These are phyloP conservation scores for Phytophthora pisi DNA, from an alignment of 352 stramenopile genomes.

Conservation along the genomic window DNA sequence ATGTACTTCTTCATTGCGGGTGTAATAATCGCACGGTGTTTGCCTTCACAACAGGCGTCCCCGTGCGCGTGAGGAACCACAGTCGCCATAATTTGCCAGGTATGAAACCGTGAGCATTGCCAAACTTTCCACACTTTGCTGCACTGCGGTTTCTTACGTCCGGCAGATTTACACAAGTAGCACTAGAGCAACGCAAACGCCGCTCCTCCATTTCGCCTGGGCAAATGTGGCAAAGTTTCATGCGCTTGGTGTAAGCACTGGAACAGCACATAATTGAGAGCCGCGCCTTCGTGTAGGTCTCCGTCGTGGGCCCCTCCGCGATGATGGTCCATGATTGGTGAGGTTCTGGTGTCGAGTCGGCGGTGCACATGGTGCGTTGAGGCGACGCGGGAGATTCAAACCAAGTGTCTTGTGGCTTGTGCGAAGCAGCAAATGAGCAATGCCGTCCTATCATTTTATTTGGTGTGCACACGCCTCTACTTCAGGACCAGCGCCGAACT, in stretches of 20 bases:
- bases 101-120: background rate
- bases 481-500: too few relatives aligned
- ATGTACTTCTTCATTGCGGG: slow-evolving; percentile 5
- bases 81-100: background rate
- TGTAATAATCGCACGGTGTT: background rate
- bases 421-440: too few relatives aligned
- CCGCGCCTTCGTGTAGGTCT: background rate
- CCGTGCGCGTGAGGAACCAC: background rate
- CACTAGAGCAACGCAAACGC: background rate
- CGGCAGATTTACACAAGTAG: background rate
- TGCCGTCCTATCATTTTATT: too few relatives aligned
- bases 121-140: slow-evolving; percentile 7
- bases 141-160: background rate
- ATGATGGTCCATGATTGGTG: background rate
- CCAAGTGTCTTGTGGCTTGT: too few relatives aligned
- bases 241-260: background rate
- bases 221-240: background rate
- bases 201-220: background rate
- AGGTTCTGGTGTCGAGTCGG: too few relatives aligned
- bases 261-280: background rate
- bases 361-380: too few relatives aligned
- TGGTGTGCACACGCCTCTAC: too few relatives aligned
- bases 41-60: background rate
- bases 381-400: too few relatives aligned
- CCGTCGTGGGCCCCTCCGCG: background rate